Percentiles rank a stretch among this genome's conserved stretches.
Evolutionary conservation across 1,284 basidiomycete species (phyloP).

Genomic region (Veloporphyrellus conicus): DNA sequence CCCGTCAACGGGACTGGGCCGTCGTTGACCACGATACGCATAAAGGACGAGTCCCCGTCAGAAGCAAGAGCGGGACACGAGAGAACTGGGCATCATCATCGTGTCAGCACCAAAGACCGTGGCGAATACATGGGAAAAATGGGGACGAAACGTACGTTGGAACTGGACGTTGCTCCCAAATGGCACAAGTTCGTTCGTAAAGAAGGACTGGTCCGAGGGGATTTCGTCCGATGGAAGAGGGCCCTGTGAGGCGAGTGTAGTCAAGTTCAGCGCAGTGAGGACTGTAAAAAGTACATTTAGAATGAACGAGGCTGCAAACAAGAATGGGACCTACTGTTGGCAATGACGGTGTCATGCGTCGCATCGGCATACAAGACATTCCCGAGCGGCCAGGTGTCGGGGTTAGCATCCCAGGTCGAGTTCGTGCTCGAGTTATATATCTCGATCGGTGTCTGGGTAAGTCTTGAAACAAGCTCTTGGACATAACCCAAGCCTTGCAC

Average conservation of each 20-base stretch:
- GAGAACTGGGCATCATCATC: constrained; percentile 24
- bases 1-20: constrained; percentile 79
- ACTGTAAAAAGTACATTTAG: constrained; percentile 32
- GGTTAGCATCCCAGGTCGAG: constrained; percentile 66
- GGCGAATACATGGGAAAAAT: not conserved
- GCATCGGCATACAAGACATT: constrained; percentile 83
- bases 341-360: constrained; percentile 54
- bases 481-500: constrained; percentile 84
- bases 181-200: constrained; percentile 28
- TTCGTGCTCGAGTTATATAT: constrained; percentile 76
- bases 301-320: not conserved
- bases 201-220: constrained; percentile 41
- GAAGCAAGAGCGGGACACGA: constrained; percentile 20
- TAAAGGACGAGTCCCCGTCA: constrained; percentile 49
- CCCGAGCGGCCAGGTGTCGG: constrained; percentile 73
- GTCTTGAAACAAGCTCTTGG: constrained; percentile 75
- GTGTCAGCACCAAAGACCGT: not conserved
- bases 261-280: constrained; percentile 55
- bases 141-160: constrained; percentile 24
- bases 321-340: too few species aligned
- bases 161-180: constrained; percentile 34
- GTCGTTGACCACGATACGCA: constrained; percentile 83
- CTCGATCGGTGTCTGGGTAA: constrained; percentile 70
- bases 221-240: constrained; percentile 54
- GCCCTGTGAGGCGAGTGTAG: constrained; percentile 47